Base-by-base conservation (phyloP, 2,329 filamentous ascomycete genomes). In the Exutisphaerella laricina region DNA sequence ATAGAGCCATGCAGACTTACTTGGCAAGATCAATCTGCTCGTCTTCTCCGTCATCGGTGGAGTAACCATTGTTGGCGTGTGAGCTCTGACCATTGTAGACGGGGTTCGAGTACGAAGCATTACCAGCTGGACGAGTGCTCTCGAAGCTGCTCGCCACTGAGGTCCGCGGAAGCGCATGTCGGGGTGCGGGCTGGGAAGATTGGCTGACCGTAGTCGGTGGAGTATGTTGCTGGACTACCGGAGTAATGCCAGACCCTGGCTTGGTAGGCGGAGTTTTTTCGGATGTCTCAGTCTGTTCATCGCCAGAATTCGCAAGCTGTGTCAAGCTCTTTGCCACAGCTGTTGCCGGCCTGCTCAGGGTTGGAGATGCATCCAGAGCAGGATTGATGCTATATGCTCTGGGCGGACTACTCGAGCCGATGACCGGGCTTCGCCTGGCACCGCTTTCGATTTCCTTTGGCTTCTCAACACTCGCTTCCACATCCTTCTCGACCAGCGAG, bases 21-120 rank as follows among this genome's bases (percentile, higher is more conserved):
- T 71, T 73, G 33, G 66, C 67, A 33, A 73, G 59, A 60, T 73
- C 70, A 44, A 71, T 72, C 12, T 68, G 66, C 39, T 69, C 69
- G 31, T 71, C 68, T 35, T 67, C 66, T 16, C 66, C 69, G 5
- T 65, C 59, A 21, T 69, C 66, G 12, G 63, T 62, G 16, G 66
- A 65, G 39, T 55, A 57, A 22, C 46, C 51, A 9, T 54, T 53
- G 12, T 44, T 33, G 13, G 41, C 43, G 5, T 39, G 38, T n/a
- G 26, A 30, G 13, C 28, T 18, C 28, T 47, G 39, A 16, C n/a
- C 22, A n/a, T 33, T 33, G 33, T 33, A 36, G 18, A 30, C 49
- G 16, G 36, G 33, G 22, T 33, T 37, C n/a, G 22, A 35, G 37
- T 35, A 49, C 4, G 26, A 21, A 18, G 39, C 44, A 38, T 54